Evolutionary conservation across 1,284 basidiomycete genomes (phyloP), one percentile per base, ranked within the genome.

Genomic region (Schizophyllum commune): DNA sequence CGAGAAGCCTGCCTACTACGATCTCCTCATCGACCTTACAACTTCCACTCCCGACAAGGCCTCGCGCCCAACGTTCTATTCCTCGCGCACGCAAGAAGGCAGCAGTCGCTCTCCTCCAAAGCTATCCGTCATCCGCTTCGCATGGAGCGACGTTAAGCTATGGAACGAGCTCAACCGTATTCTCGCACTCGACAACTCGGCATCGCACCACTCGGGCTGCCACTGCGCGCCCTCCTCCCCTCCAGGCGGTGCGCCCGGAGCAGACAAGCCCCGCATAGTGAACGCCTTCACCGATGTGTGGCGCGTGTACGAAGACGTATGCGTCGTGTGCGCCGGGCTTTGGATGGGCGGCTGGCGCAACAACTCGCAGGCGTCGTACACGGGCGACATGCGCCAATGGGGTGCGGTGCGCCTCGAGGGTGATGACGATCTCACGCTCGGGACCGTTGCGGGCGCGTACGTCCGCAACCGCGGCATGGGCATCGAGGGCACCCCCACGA

Each of bases 291-390:
- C 83, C n/a, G 88, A 91, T 64, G 81, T 81, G 8, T 90, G 89
- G 88, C 80, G 82, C 27, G 77, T 91, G 15, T 92, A 92, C 67
- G 90, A 92, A 72, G 90, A 92, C 64, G 86, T 88, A 11, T 92
- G 90, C 64, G 76, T 91, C 53, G 77, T 90, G 57, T 92, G 89
- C 67, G 89, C 89, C 0, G 83, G 87, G 1, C 77, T 91, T 15
- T 91, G 88, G 87, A 82, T 88, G 68, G 86, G 86, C 27, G 76
- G 80, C 17, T 88, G 83, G 87, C 78, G 80, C 56, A 75, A 76
- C 56, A 81, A 79, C 64, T 78, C 81, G 0, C 66, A 72, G 1
- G 68, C 70, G 61, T 78, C 78, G 5, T 82, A 79, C 63, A 79
- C 80, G n/a, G 79, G 72, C 76, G 58, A 79, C 82, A 58, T 84